These are phyloP conservation scores for Pleurozium schreberi DNA, from an alignment of 225 moss, liverwort and hornwort species.

Conservation along the genomic window DNA sequence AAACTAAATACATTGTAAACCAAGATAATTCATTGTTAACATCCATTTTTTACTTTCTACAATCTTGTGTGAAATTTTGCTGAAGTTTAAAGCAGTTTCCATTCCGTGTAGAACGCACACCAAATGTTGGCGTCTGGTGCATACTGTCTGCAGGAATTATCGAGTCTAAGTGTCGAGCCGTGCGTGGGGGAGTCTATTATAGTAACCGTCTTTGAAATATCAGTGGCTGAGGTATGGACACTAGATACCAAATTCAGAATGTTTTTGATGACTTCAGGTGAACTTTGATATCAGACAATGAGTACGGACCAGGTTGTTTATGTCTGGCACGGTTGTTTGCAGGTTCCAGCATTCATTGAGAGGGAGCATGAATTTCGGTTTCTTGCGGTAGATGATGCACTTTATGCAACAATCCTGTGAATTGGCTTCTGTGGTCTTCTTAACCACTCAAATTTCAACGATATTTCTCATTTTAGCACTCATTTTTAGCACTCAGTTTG, in stretches of 20 bases:
- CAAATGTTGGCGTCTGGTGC: neutral
- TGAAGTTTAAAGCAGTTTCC: neutral
- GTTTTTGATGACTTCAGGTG: neutral
- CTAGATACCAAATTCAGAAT: neutral
- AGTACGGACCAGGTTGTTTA: neutral
- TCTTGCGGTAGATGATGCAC: conserved; percentile 48
- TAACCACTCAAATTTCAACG: neutral
- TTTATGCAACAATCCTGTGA: neutral
- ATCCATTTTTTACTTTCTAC: no score
- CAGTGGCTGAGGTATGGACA: conserved; percentile 45
- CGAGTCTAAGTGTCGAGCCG: conserved; percentile 85
- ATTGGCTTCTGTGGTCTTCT: neutral
- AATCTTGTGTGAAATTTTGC: neutral
- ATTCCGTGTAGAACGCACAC: neutral
- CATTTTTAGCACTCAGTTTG: neutral
- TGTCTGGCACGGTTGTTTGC: conserved; percentile 4
- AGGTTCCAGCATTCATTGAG: conserved; percentile 82
- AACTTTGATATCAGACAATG: neutral
- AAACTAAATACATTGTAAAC: no score
- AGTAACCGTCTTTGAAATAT: conserved; percentile 77
- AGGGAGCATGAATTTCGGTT: conserved; percentile 96
- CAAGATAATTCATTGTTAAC: no score
- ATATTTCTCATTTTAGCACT: neutral
- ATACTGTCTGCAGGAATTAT: conserved; percentile 60
- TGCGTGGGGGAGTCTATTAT: conserved; percentile 50